Evolutionary conservation across 164 flowering plant genomes (phyloP), one percentile per base, ranked within the genome.

Genomic region (Litsea cubeba): DNA sequence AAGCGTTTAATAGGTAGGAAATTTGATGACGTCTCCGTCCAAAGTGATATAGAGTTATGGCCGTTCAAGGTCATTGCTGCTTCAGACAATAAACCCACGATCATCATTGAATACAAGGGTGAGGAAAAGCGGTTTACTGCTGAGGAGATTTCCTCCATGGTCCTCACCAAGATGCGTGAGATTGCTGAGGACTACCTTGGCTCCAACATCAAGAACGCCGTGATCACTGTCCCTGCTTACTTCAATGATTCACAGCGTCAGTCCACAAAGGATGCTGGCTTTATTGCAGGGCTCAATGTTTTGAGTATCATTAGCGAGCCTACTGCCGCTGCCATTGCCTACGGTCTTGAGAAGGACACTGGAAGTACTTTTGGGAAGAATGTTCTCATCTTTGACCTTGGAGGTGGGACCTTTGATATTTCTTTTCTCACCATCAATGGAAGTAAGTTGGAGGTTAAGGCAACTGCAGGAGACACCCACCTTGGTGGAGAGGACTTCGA

Each of bases 401-500:
- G 88, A 69, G 88, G 88, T 78, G 88, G 88, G 54, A 85, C 88
- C 30, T 84, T 86, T 57, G 88, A 86, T 84, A 87, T 86, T 72
- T 81, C 84, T 70, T 76, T 86, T 73, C 74, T 84, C 80, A 82
- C 83, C 8, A 83, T 84, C 69, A 85, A 82, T 3, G 79, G 84
- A 75, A 82, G 86, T 46, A 84, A 82, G 5, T 86, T 86, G 73
- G 85, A 86, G 80, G 85, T 86, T 73, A 79, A 81, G 64, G 79
- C 85, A 50, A 86, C 87, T 40, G 83, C 83, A 63, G 88, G 87
- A 71, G 88, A 84, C 71, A 84, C 85, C 68, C 87, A 83, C 76
- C 76, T 86, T 69, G 88, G 87, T 54, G 83, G 88, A 81, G 84
- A 71, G 63, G 72, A 69, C 26, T 69, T 69, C 14, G 71, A 69